Evolutionary conservation across 371 early-diverging fungal species (phyloP).

Genomic region (Apophysomyces variabilis): DNA sequence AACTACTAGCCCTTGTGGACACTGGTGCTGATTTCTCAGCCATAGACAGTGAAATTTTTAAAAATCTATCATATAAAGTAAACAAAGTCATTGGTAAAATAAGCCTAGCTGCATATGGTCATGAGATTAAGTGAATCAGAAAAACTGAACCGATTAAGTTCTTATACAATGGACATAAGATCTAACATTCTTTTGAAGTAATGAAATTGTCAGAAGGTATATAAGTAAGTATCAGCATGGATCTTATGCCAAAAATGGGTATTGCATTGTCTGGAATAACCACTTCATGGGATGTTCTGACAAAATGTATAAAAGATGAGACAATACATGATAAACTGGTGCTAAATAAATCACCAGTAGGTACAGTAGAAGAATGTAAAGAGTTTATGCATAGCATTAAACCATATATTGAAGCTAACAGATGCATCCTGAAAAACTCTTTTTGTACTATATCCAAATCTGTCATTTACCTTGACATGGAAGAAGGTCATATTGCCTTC

Average conservation of each 20-base stretch:
- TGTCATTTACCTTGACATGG: constrained; percentile 14
- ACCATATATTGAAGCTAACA: constrained; percentile 17
- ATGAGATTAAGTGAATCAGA: no score
- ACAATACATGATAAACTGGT: constrained; percentile 3
- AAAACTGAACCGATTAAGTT: no score
- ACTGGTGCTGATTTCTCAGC: neutral
- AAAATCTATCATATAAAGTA: neutral
- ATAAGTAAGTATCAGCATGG: neutral
- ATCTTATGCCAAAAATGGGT: constrained; percentile 14
- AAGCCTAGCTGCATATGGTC: neutral
- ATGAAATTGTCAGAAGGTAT: constrained; percentile 2
- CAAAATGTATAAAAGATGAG: neutral
- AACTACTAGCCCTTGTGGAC: neutral
- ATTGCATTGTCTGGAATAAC: constrained; percentile 18
- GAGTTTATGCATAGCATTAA: constrained; percentile 12
- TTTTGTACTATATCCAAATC: constrained; percentile 26
- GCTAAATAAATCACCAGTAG: constrained; percentile 24
- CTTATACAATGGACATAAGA: no score
- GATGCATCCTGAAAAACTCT: constrained; percentile 13
- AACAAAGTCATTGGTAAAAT: neutral
- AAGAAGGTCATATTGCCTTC: constrained; percentile 5
- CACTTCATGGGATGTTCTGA: neutral
- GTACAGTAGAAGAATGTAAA: constrained; percentile 16
- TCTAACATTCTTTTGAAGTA: constrained; percentile 14
- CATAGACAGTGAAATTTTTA: neutral